Conservation (phyloP, 768 basidiomycete genomes). For the Mycena venus region DNA sequence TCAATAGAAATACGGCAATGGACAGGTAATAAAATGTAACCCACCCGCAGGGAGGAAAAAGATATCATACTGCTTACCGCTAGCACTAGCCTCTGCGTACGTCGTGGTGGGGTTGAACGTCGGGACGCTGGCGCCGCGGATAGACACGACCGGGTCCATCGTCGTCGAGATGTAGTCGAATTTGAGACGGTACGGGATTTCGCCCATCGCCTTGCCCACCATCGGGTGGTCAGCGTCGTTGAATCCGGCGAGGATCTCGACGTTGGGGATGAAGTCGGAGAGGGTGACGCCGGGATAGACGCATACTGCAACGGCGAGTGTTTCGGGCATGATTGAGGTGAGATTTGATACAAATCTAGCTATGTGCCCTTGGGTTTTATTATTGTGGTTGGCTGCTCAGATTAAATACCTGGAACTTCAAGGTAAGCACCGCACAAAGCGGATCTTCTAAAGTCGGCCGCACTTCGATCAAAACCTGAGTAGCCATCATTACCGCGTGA, state of each 20-base stretch:
- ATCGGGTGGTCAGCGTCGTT: constrained; percentile 24
- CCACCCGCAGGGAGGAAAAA: constrained; percentile 30
- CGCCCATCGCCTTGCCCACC: constrained; percentile 8
- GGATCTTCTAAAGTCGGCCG: too few species aligned
- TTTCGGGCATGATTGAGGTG: constrained; percentile 12
- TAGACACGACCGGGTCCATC: constrained; percentile 22
- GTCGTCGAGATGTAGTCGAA: constrained; percentile 29
- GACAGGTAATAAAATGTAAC: too few species aligned
- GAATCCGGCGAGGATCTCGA: constrained; percentile 25
- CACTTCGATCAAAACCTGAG: too few species aligned
- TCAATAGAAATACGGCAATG: not conserved
- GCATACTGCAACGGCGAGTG: constrained; percentile 30
- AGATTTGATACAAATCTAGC: too few species aligned
- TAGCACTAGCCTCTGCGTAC: constrained; percentile 18
- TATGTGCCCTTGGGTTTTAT: not conserved
- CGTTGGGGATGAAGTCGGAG: constrained; percentile 29
- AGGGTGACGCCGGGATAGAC: constrained; percentile 30
- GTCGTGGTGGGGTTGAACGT: constrained; percentile 31
- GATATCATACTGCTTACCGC: constrained; percentile 29
- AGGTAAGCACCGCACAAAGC: too few species aligned
- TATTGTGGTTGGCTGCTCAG: not conserved
- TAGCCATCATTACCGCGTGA: too few species aligned
- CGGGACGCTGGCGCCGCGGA: not conserved
- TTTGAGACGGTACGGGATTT: constrained; percentile 16
- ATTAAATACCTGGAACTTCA: not conserved